Evolutionary conservation across 345 rosid species (phyloP).

Genomic region (Murraya koenigii): DNA sequence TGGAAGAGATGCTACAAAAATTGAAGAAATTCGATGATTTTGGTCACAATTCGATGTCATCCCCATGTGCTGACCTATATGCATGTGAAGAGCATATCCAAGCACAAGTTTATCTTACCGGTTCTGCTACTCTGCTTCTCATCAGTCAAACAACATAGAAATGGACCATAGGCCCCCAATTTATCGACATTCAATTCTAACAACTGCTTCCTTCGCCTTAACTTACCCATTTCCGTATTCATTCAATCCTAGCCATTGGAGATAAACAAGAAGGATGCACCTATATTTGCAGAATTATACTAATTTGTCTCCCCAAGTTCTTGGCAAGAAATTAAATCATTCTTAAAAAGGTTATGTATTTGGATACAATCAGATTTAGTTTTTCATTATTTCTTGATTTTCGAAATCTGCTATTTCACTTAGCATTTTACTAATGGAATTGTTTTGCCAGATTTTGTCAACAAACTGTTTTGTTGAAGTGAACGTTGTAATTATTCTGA

Average conservation of each 20-base stretch:
- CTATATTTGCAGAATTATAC: neutral
- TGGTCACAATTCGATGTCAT: constrained; percentile 15
- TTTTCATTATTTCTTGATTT: neutral
- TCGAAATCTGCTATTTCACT: neutral
- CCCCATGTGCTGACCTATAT: constrained; percentile 26
- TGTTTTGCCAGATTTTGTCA: neutral
- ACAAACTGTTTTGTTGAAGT: neutral
- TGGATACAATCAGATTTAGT: too few relatives aligned
- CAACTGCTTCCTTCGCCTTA: neutral
- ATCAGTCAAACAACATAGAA: constrained; percentile 17
- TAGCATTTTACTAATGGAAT: neutral
- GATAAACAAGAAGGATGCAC: neutral
- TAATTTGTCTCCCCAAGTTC: neutral
- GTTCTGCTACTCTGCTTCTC: constrained; percentile 4
- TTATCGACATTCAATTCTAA: neutral
- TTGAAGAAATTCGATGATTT: constrained; percentile 27
- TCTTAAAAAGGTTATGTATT: neutral
- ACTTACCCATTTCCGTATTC: neutral
- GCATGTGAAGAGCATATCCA: constrained; percentile 1
- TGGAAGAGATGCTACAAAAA: constrained; percentile 8
- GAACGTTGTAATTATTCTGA: neutral
- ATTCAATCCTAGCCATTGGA: neutral
- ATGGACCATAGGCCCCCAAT: constrained; percentile 19
- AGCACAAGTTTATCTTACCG: constrained; percentile 16
- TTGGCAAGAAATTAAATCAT: neutral